phyloP scores from a whole-genome alignment of 345 rosid genomes.

The Acer yangbiense region DNA sequence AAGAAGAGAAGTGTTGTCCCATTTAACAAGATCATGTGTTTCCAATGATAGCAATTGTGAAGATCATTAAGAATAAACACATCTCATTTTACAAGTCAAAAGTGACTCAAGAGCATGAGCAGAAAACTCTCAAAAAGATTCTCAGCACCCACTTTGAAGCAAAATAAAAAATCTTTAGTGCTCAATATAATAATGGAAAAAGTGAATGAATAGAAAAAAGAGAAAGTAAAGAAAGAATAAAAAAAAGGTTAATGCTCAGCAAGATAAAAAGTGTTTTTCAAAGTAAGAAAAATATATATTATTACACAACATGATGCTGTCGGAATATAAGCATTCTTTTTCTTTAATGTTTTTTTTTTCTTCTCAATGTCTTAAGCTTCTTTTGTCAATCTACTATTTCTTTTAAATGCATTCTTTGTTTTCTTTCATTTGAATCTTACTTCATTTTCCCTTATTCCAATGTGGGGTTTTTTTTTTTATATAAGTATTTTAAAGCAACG shows the following conservation, averaged over 20 bases:
- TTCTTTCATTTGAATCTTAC: constrained; percentile 15
- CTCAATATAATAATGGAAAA: constrained; percentile 27
- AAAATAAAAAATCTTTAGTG: constrained; percentile 26
- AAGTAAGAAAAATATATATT: constrained; percentile 31
- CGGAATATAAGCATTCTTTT: constrained; percentile 37
- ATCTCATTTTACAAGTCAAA: constrained; percentile 31
- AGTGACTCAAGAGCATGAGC: constrained; percentile 22
- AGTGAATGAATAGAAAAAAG: constrained; percentile 25
- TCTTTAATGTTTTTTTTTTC: neutral
- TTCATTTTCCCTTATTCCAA: constrained; percentile 12
- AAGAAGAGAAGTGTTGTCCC: constrained; percentile 3
- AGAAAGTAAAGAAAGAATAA: neutral
- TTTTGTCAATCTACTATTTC: constrained; percentile 7
- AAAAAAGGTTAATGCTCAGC: neutral
- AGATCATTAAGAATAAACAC: constrained; percentile 6
- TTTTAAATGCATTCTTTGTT: constrained; percentile 16
- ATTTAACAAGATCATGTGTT: constrained; percentile 6
- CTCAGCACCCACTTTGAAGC: constrained; percentile 37
- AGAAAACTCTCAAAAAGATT: constrained; percentile 30
- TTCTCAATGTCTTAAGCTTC: neutral
- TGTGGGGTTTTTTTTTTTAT: neutral
- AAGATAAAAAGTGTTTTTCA: constrained; percentile 15
- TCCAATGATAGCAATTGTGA: constrained; percentile 18
- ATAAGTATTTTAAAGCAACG: too few relatives aligned
- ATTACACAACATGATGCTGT: constrained; percentile 29